Evolutionary conservation across 352 stramenopile genomes (phyloP), one percentile per base, ranked within the genome.

Genomic region (Phytopythium aichiense): DNA sequence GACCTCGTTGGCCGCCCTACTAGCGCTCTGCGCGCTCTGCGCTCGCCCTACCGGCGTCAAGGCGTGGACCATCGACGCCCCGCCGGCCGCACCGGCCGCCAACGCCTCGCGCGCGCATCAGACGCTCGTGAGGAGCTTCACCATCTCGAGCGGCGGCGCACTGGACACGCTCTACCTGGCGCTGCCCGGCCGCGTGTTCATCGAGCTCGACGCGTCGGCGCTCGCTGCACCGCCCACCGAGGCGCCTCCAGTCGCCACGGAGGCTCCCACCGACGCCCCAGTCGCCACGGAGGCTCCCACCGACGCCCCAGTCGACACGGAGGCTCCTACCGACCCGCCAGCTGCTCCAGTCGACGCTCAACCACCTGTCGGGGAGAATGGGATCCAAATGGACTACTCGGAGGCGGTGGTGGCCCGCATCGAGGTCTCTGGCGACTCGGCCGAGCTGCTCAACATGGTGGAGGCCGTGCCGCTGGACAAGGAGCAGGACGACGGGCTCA

Each of bases 371-470:
- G 25, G 38, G 28, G 33, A 49, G 37, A 31, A 67, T 22, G 42
- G 28, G 12, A 60, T 69, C 13, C 64, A 78, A 49, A 49, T 42
- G 22, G 46, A 59, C 45, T 38, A 58, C 18, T 18, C 52, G n/a
- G 22, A 56, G 58, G 54, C 38, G 7, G 55, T 87, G 1, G 72
- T 86, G 52, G 77, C 77, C 50, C 80, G 66, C 49, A 76, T 89
- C 48, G 70, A 81, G 52, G 61, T 89, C 53, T 76, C 69, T 38
- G 74, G 79, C 58, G 81, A 87, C 69, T 87, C 79, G 60, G 70
- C 67, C 7, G 76, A 77, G 25, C 52, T 89, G 51, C 52, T 58
- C 1, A 52, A 77, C 7, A 45, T 79, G 25, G 67, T 88, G 20
- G 76, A 89, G 37, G 71, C 71, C 46, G 60, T 70, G 11, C 60